Evolutionary conservation across 208 protist species (phyloP).

Genomic region (Balamuthia mandrillaris): DNA sequence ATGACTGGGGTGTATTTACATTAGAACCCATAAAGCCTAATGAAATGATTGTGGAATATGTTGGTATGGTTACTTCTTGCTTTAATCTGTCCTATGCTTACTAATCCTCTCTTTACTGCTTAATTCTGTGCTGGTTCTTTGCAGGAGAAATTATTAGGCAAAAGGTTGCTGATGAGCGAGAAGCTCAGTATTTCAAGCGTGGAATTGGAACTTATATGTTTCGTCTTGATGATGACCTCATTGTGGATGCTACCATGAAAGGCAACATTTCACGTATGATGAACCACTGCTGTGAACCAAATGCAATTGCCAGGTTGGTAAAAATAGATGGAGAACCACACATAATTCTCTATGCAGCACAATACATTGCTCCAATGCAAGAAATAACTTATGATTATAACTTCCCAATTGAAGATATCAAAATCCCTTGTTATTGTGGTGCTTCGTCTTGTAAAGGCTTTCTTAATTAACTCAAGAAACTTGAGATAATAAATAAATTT

Average conservation of each 20-base stretch:
- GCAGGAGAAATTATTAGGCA: constrained; percentile 66
- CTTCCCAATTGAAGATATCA: constrained; percentile 69
- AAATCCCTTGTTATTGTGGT: constrained; percentile 77
- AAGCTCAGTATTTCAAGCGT: constrained; percentile 63
- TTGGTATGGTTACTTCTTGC: too few relatives aligned
- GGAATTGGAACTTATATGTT: constrained; percentile 79
- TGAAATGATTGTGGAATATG: constrained; percentile 76
- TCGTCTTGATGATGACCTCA: constrained; percentile 67
- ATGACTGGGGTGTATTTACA: constrained; percentile 75
- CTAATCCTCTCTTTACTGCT: not conserved
- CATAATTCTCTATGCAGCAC: constrained; percentile 73
- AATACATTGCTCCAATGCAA: constrained; percentile 53
- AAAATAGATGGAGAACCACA: constrained; percentile 72
- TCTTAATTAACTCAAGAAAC: constrained; percentile 72
- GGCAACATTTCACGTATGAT: constrained; percentile 82
- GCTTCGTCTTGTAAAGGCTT: constrained; percentile 42
- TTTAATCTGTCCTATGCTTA: too few relatives aligned
- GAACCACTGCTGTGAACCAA: constrained; percentile 79
- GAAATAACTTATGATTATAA: constrained; percentile 82
- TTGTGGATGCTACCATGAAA: constrained; percentile 78
- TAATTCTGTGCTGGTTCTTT: too few relatives aligned
- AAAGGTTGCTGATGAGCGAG: constrained; percentile 67
- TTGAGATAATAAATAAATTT: too few relatives aligned
- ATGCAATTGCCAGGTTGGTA: too few relatives aligned
- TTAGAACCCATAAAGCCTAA: constrained; percentile 65